These are phyloP conservation scores for Sarcodon sp. DNA, from an alignment of 768 basidiomycete genomes.

Conservation along the genomic window DNA sequence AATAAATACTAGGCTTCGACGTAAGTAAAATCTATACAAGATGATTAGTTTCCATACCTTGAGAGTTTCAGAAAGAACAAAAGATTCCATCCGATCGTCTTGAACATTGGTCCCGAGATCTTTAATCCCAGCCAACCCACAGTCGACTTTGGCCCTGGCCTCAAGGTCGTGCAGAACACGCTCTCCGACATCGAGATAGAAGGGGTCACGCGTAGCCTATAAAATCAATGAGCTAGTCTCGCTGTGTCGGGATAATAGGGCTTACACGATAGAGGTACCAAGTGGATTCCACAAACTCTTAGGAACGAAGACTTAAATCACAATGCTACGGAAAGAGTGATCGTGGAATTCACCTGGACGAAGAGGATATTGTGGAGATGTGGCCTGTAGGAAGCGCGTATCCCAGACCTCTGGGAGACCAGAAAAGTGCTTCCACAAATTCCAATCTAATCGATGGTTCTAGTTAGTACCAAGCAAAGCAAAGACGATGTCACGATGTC, in stretches of 20 bases:
- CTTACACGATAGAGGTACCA: slow-evolving; percentile 87
- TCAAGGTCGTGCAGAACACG: slow-evolving; percentile 67
- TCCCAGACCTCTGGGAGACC: slow-evolving; percentile 93
- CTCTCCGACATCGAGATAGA: slow-evolving; percentile 88
- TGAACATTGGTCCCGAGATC: slow-evolving; percentile 67
- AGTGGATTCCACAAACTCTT: slow-evolving; percentile 92
- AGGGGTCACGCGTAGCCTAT: slow-evolving; percentile 84
- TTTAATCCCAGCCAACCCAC: slow-evolving; percentile 74
- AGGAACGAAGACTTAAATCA: background rate
- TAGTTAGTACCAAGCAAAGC: too few relatives aligned
- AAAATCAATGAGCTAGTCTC: slow-evolving; percentile 6
- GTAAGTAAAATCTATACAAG: background rate
- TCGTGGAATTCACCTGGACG: slow-evolving; percentile 40
- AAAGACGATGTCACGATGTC: too few relatives aligned
- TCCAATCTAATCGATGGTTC: slow-evolving; percentile 51
- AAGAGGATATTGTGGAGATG: slow-evolving; percentile 68
- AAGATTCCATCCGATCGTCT: slow-evolving; percentile 96
- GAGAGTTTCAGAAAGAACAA: slow-evolving; percentile 85
- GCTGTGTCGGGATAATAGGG: slow-evolving; percentile 1
- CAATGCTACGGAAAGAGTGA: background rate
- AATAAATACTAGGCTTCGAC: slow-evolving; percentile 68
- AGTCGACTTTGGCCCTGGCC: slow-evolving; percentile 65
- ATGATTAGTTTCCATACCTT: slow-evolving; percentile 38
- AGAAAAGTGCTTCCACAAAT: slow-evolving; percentile 78
- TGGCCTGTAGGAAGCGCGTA: slow-evolving; percentile 57